Percentiles rank a stretch among this genome's conserved stretches.
Conservation (phyloP, 2,329 filamentous ascomycete species). For the Pseudogymnoascus sp. region DNA sequence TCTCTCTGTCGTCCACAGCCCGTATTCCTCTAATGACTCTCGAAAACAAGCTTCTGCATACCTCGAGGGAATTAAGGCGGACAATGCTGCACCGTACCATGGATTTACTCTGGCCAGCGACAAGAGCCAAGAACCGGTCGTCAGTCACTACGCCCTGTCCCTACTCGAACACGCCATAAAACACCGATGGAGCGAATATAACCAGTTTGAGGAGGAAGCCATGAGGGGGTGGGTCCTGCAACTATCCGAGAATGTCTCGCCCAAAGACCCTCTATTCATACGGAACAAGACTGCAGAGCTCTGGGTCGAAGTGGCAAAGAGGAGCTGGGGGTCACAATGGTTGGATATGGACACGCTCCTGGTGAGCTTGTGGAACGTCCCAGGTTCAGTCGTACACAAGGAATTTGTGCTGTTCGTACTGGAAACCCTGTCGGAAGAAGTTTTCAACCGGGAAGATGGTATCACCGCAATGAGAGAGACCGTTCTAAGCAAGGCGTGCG, state of each 20-base stretch:
- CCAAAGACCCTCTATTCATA: constrained; percentile 71
- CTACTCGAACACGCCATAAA: constrained; percentile 84
- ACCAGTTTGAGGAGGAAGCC: constrained; percentile 56
- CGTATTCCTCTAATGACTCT: constrained; percentile 70
- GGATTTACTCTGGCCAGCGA: constrained; percentile 78
- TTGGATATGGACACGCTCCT: constrained; percentile 86
- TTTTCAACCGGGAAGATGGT: constrained; percentile 85
- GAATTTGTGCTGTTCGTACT: constrained; percentile 82
- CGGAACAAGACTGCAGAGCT: constrained; percentile 90
- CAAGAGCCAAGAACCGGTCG: constrained; percentile 65
- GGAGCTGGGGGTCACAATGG: constrained; percentile 90
- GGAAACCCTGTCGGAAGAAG: constrained; percentile 87
- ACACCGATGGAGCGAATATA: constrained; percentile 74
- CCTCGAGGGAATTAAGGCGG: constrained; percentile 77
- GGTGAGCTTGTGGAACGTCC: constrained; percentile 71
- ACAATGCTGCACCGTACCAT: constrained; percentile 71
- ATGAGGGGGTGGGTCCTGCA: constrained; percentile 72
- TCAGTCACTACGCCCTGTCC: constrained; percentile 90
- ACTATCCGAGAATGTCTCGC: constrained; percentile 64
- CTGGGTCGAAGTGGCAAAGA: constrained; percentile 91
- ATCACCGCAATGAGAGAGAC: constrained; percentile 77
- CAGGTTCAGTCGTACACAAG: constrained; percentile 59
- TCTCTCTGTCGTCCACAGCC: constrained; percentile 78
- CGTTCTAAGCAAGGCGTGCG: constrained; percentile 77
- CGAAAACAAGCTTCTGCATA: constrained; percentile 78